phyloP scores from a whole-genome alignment of 1,284 basidiomycete species.

The Sanghuangporus weigelae region DNA sequence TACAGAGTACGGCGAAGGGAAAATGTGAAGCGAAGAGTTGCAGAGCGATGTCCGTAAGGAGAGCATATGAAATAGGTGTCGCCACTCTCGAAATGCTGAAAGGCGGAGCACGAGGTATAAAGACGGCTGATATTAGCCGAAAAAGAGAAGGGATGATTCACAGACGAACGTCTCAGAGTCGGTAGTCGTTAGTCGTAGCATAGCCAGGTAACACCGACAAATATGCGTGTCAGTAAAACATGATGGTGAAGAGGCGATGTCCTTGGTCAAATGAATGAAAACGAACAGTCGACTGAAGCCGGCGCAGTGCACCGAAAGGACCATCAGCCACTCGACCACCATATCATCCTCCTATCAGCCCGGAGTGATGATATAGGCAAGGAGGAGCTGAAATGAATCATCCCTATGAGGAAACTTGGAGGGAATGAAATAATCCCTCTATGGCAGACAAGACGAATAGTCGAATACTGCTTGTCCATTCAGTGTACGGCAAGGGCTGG shows the following conservation, averaged over 20 bases:
- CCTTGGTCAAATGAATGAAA: neutral
- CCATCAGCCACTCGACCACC: neutral
- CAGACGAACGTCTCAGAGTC: neutral
- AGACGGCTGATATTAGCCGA: neutral
- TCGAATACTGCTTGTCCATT: neutral
- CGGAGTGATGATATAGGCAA: neutral
- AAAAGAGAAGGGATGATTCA: neutral
- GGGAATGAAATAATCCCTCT: neutral
- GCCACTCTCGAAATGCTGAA: neutral
- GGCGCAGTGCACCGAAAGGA: neutral
- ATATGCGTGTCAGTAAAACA: neutral
- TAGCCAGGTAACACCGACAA: neutral
- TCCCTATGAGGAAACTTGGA: neutral
- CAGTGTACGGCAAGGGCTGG: neutral
- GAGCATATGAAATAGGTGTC: neutral
- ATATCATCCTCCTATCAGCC: slow-evolving; percentile 2
- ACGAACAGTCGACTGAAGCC: neutral
- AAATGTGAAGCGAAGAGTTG: neutral
- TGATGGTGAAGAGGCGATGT: neutral
- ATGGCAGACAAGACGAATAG: neutral
- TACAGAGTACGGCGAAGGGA: neutral
- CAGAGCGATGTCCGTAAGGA: neutral
- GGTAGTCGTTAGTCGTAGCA: neutral
- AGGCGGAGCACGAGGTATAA: neutral
- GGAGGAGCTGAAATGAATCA: neutral